Base-by-base conservation (phyloP, 768 basidiomycete species). In the Termitomyces sp. region DNA sequence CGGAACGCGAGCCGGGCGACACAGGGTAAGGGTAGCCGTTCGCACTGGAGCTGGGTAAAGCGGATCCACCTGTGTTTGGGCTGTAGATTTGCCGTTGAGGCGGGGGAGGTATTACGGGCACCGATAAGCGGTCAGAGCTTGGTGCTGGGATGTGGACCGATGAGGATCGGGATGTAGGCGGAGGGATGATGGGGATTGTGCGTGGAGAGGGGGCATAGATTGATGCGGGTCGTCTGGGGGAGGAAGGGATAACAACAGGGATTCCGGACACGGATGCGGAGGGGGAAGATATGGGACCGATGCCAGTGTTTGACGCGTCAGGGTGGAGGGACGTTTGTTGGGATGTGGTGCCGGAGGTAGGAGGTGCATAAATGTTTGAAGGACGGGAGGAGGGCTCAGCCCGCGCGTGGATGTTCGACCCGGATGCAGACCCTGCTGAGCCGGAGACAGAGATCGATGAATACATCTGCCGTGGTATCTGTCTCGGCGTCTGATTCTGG, bases 381-480 rank as follows among this genome's bases (percentile, higher is more conserved):
- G 11, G 42, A 14, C 43, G 23, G 7, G 51, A 26, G 7, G 50
- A 33, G 11, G 37, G 45, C 17, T 38, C 31, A 45, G 53, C 17
- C 15, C 9, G 37, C 21, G 38, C 54, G 19, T 55, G 43, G 19
- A 55, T 31, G 9, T 44, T 56, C 9, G 44, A n/a, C 7, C 45
- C 31, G 1, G 42, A 31, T 19, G 15, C 30, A 23, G 49, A 37
- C 3, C 48, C n/a, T n/a, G 44, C 37, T n/a, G 56, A 47, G n/a
- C 43, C 28, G 1, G 50, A 46, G 38, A 44, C 38, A 28, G 53
- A 46, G 19, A 46, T 37, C 15, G 56, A n/a, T 8, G 56, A 46
- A 48, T 57, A 57, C 4, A 57, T 53, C 56, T 57, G 56, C 26
- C 33, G n/a, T 9, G 51, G 38, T 23, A 51, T 46, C 23, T 53